Percentiles rank a stretch among this genome's conserved stretches.
Conservation (phyloP, 2,329 filamentous ascomycete species). For the Daldinia eschscholtzii region DNA sequence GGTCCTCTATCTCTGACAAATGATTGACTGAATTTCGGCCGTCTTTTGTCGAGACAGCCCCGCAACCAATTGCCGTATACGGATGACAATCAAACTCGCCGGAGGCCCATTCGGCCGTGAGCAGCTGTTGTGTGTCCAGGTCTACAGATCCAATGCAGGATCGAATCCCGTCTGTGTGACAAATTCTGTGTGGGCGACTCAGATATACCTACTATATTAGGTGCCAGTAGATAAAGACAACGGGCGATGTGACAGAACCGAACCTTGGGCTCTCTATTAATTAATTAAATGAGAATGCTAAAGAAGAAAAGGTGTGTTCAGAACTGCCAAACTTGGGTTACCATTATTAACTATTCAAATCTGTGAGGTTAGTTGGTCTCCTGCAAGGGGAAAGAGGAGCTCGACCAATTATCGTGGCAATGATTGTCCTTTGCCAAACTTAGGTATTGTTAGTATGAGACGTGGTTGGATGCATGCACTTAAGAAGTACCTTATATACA, state of each 20-base stretch:
- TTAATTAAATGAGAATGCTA: slow-evolving; percentile 19
- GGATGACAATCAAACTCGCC: slow-evolving; percentile 20
- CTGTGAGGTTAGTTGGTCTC: slow-evolving; percentile 19
- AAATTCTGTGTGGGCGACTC: background rate
- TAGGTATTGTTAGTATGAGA: slow-evolving; percentile 19
- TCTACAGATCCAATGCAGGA: slow-evolving; percentile 32
- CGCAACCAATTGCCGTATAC: slow-evolving; percentile 40
- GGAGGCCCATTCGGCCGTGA: slow-evolving; percentile 32
- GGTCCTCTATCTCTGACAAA: slow-evolving; percentile 41
- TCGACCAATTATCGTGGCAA: slow-evolving; percentile 28
- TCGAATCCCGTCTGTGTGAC: slow-evolving; percentile 37
- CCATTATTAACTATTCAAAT: slow-evolving; percentile 15
- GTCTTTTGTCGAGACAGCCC: slow-evolving; percentile 28
- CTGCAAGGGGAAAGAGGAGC: slow-evolving; percentile 36
- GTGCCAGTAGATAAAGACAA: slow-evolving; percentile 15
- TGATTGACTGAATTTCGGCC: slow-evolving; percentile 33
- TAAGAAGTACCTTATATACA: background rate
- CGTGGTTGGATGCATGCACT: slow-evolving; percentile 25
- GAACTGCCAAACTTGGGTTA: slow-evolving; percentile 7
- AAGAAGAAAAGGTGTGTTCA: background rate
- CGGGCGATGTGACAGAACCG: slow-evolving; percentile 14
- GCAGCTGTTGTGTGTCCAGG: slow-evolving; percentile 33
- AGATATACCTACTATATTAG: background rate
- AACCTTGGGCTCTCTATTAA: slow-evolving; percentile 4
- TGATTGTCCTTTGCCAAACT: slow-evolving; percentile 23